phyloP scores from a whole-genome alignment of 805 yeast genomes.

The Wickerhamiella nectarea region DNA sequence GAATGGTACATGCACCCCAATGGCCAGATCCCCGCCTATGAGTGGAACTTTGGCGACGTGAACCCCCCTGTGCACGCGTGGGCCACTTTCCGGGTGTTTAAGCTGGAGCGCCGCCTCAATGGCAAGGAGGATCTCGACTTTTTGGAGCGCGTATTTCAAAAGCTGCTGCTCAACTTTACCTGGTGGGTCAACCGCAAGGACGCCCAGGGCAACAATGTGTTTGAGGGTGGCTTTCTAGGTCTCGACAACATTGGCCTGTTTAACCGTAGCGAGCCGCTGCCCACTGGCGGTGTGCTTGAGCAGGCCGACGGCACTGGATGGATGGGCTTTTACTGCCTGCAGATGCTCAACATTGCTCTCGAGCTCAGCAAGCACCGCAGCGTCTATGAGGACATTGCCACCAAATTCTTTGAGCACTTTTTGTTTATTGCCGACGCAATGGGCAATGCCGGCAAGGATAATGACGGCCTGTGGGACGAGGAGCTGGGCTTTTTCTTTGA shows the following conservation, averaged over 20 bases:
- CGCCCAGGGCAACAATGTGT: conserved; percentile 70
- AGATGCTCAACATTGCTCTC: conserved; percentile 83
- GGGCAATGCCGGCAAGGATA: conserved; percentile 44
- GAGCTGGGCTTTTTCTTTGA: conserved; percentile 81
- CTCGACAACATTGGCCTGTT: conserved; percentile 86
- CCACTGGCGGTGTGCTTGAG: conserved; percentile 79
- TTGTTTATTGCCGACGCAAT: conserved; percentile 84
- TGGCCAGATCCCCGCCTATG: conserved; percentile 95
- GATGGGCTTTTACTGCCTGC: conserved; percentile 88
- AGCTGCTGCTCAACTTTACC: conserved; percentile 73
- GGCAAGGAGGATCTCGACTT: conserved; percentile 71
- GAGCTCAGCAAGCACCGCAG: conserved; percentile 76
- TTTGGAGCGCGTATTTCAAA: conserved; percentile 85
- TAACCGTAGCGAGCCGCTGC: conserved; percentile 84
- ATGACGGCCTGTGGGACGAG: conserved; percentile 76
- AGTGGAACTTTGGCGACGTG: conserved; percentile 92
- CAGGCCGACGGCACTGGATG: conserved; percentile 96
- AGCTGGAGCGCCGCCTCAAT: conserved; percentile 73
- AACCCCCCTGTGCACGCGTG: conserved; percentile 97
- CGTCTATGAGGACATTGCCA: conserved; percentile 85
- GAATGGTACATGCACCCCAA: conserved; percentile 98
- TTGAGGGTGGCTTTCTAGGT: conserved; percentile 90
- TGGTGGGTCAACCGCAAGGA: conserved; percentile 98
- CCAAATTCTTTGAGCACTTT: conserved; percentile 88
- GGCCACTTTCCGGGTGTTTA: conserved; percentile 79